Evolutionary conservation across 2,329 filamentous ascomycete genomes (phyloP).

Genomic region (Cladophialophora psammophila): DNA sequence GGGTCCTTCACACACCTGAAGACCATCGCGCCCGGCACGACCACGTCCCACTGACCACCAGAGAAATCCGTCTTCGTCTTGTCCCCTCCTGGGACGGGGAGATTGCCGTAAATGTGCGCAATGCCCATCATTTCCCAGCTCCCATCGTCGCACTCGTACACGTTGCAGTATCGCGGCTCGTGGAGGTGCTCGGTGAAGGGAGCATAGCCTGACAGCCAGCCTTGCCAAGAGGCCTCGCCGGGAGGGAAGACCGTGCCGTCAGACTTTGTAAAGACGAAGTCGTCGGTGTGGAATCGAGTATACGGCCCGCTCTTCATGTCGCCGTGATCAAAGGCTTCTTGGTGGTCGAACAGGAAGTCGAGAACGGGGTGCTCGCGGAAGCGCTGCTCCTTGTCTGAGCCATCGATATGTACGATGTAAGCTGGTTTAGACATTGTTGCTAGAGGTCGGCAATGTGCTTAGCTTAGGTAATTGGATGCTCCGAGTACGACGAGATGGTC

Average conservation of each 20-base stretch:
- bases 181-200: conserved; percentile 28
- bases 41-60: conserved; percentile 27
- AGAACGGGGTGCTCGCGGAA: conserved; percentile 21
- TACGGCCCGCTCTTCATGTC: conserved; percentile 21
- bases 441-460: no score
- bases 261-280: conserved; percentile 29
- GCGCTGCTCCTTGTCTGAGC: conserved; percentile 7
- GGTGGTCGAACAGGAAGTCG: conserved; percentile 20
- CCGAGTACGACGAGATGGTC: no score
- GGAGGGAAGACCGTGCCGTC: conserved; percentile 24
- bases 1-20: conserved; percentile 21
- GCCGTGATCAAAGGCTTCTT: conserved; percentile 17
- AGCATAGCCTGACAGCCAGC: conserved; percentile 17
- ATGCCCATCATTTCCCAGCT: conserved; percentile 32
- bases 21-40: conserved; percentile 20
- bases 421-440: conserved; percentile 8
- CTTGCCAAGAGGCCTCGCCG: conserved; percentile 30
- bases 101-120: conserved; percentile 23
- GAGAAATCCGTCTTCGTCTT: conserved; percentile 18
- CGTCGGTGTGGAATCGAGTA: conserved; percentile 18
- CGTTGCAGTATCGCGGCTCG: conserved; percentile 23
- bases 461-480: no score
- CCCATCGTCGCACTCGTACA: conserved; percentile 12
- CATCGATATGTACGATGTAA: conserved; percentile 8
- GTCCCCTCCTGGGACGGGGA: conserved; percentile 26